Evolutionary conservation across 208 protist genomes (phyloP), one percentile per base, ranked within the genome.

Genomic region (Trypanosoma lewisi): DNA sequence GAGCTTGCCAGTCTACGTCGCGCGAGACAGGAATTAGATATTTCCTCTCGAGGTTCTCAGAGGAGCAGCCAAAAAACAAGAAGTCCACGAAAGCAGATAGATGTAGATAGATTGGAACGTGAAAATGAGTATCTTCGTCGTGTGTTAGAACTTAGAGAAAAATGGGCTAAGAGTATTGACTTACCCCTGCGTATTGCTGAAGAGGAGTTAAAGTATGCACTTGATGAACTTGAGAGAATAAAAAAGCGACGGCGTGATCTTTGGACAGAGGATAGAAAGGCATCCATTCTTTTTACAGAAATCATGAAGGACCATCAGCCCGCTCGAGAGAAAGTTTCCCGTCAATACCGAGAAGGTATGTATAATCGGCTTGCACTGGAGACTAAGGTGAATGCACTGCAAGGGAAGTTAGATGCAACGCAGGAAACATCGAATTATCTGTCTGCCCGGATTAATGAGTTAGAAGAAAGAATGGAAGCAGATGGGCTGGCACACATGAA

Each of bases 291-390:
- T 9, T 82, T 91, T 47, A 63, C 87, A 39, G 75, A 81, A 57
- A 66, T 82, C 4, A 55, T 80, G 41, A 78, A 79, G 11, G 39
- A 68, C 11, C 75, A 77, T 59, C 70, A 80, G 0, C 37, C 74
- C 0, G 23, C 47, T 5, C 61, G 63, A 4, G 78, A 91, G 55
- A 50, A 83, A 47, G 37, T 76, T 54, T 52, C 76, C n/a, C 70
- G 82, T 11, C 77, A 90, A 63, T 55, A 83, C 0, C 82, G 82
- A 34, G 88, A 95, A 23, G 77, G 71, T 25, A 78, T 90, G 45
- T 95, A 92, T 68, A 75, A 60, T 58, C 83, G 70, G 52, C 69
- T 72, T 9, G 61, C 55, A 12, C 62, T 89, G 39, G 69, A 88
- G 31, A 59, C 57, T 36, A 77, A 82, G n/a, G 41, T 81, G 14